A percentile compares a stretch with the other conserved stretches of the same genome.
Evolutionary conservation across 164 flowering plant genomes (phyloP).

Genomic region (Magnolia kwangsiensis): DNA sequence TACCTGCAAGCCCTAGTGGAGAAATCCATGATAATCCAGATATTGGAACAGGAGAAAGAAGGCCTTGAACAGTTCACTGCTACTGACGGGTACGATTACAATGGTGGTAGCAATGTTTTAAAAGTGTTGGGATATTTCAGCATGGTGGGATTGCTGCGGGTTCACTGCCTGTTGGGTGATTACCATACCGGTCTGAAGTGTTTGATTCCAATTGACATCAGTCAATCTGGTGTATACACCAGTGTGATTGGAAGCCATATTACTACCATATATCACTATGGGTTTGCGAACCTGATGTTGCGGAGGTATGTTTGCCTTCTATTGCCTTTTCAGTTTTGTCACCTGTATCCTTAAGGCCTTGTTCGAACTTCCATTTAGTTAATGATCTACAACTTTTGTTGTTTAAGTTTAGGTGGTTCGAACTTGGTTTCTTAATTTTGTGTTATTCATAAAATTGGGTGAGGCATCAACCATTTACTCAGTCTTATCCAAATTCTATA

Average conservation of each 20-base stretch:
- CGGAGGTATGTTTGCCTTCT: slow-evolving; percentile 56
- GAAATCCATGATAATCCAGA: slow-evolving; percentile 78
- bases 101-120: slow-evolving; percentile 96
- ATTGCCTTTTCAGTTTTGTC: background rate
- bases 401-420: background rate
- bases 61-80: slow-evolving; percentile 89
- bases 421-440: background rate
- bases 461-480: background rate
- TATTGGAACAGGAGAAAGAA: slow-evolving; percentile 89
- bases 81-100: slow-evolving; percentile 94
- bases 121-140: slow-evolving; percentile 97
- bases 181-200: slow-evolving; percentile 96
- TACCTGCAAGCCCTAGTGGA: slow-evolving; percentile 97
- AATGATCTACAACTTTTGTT: too few species aligned
- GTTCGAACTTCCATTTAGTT: background rate
- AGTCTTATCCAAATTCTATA: too few species aligned
- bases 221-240: slow-evolving; percentile 85
- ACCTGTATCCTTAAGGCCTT: background rate
- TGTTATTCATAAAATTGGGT: background rate
- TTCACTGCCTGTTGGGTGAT: slow-evolving; percentile 96
- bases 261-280: slow-evolving; percentile 88
- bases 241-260: slow-evolving; percentile 96
- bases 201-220: slow-evolving; percentile 84
- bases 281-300: slow-evolving; percentile 96
- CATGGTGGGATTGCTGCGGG: slow-evolving; percentile 94